phyloP scores from a whole-genome alignment of 2,329 filamentous ascomycete species.

The Claviceps fusiformis region DNA sequence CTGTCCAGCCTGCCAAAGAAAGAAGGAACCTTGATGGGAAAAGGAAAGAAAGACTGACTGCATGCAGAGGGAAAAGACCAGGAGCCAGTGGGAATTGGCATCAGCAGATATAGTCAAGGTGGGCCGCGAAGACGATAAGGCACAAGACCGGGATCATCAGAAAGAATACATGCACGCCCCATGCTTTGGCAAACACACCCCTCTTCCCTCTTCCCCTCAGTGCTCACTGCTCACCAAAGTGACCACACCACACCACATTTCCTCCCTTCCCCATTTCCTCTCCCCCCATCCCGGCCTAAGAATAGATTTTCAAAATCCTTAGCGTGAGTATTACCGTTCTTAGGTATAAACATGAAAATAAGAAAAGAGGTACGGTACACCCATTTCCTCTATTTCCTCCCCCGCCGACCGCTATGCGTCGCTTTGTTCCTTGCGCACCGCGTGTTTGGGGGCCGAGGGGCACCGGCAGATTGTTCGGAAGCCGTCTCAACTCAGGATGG shows the following conservation, averaged over 20 bases:
- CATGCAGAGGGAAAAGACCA: not conserved
- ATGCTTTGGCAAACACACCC: not conserved
- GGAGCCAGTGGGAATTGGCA: not conserved
- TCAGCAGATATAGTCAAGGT: not conserved
- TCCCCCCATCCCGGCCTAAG: not conserved
- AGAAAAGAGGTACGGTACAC: not conserved
- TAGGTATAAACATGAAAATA: not conserved
- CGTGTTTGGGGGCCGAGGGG: not conserved
- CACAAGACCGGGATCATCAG: not conserved
- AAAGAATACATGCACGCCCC: not conserved
- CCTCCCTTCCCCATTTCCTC: not conserved
- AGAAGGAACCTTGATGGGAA: not conserved
- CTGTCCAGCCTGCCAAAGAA: not conserved
- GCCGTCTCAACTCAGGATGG: not conserved
- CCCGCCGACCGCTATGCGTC: too few relatives aligned
- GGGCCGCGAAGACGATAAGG: not conserved
- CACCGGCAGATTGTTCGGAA: not conserved
- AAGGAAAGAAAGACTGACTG: not conserved
- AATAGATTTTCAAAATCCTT: not conserved
- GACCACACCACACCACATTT: not conserved
- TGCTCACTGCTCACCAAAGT: not conserved
- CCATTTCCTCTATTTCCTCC: not conserved
- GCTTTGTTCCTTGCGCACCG: too few relatives aligned
- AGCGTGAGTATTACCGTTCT: too few relatives aligned
- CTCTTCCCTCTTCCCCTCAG: not conserved